Base-by-base conservation (phyloP, 805 yeast species). In the Soucietia sequanensis region DNA sequence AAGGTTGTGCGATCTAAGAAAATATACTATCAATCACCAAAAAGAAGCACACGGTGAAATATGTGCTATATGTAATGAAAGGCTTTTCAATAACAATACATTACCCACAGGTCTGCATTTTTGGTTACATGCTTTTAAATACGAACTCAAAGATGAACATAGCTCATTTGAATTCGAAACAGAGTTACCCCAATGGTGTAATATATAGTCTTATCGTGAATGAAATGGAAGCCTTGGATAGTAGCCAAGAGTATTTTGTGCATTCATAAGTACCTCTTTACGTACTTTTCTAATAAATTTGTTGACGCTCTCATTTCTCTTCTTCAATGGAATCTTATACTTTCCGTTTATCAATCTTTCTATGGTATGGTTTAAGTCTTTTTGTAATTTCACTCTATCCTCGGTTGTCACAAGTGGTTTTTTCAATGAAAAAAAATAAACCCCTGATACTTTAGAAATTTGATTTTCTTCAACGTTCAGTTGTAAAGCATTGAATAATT, bases 51-150 rank as follows among this genome's bases (percentile, higher is more conserved):
- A 41, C 18, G 36, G 38, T 33, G 25, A 41, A 7, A 30, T 13
- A 3, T 73, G 78, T 43, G 35, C 37, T 1, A 57, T 41, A 12
- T 73, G 79, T 46, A 50, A 49, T 4, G 42, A 56, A 3, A 36
- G 40, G n/a, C 36, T 69, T 10, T 67, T 56, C 26, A 51, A 57
- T 34, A 33, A 51, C 9, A 58, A 55, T 27, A 60, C 56, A 9
- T 49, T 52, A 16, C 43, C 48, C 11, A 46, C 56, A 4, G 57
- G 56, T 13, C 46, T 54, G 42, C 52, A 54, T 8, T 58, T 77
- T 21, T 76, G 68, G 62, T 55, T 77, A 34, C 81, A 77, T 56
- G 75, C 81, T 2, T 56, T 46, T 26, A 53, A 54, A 23, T 72
- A 76, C 40, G 32, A 37, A 29, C 43, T 44, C 31, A 18, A 33